phyloP scores from a whole-genome alignment of 2,329 filamentous ascomycete genomes.

The Beauveria sp. region DNA sequence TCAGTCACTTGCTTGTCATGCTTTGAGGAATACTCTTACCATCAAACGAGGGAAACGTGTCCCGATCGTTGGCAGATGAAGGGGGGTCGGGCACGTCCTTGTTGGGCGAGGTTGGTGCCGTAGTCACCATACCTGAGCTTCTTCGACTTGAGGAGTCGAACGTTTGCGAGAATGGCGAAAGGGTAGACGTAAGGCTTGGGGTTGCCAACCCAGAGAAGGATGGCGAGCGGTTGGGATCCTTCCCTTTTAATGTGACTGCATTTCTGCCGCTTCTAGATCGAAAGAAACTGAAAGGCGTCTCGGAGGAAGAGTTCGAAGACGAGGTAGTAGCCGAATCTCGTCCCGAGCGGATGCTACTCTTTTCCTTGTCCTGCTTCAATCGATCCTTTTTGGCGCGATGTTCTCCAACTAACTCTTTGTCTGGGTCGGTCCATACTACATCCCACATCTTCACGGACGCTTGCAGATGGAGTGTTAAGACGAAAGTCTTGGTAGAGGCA shows the following conservation, averaged over 20 bases:
- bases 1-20: background rate
- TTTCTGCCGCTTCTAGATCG: conserved; percentile 14
- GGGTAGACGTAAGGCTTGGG: conserved; percentile 20
- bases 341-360: conserved; percentile 16
- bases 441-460: conserved; percentile 43
- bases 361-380: conserved; percentile 23
- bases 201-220: conserved; percentile 19
- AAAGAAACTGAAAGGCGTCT: conserved; percentile 11
- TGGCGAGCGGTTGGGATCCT: conserved; percentile 14
- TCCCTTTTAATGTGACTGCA: conserved; percentile 17
- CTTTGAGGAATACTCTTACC: background rate
- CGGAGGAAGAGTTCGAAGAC: conserved; percentile 14
- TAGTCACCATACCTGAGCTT: conserved; percentile 16
- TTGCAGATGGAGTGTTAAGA: background rate
- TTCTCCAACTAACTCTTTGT: conserved; percentile 45
- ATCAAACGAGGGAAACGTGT: conserved; percentile 4
- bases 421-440: conserved; percentile 50
- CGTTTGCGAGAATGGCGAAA: conserved; percentile 19
- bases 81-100: background rate
- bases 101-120: conserved; percentile 8
- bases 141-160: conserved; percentile 20
- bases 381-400: conserved; percentile 38
- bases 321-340: conserved; percentile 23
- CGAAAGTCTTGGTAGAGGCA: background rate
- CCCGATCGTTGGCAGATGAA: background rate